Evolutionary conservation across 1,284 basidiomycete species (phyloP), one percentile per base, ranked within the genome.

Genomic region (Puccinia triticina): DNA sequence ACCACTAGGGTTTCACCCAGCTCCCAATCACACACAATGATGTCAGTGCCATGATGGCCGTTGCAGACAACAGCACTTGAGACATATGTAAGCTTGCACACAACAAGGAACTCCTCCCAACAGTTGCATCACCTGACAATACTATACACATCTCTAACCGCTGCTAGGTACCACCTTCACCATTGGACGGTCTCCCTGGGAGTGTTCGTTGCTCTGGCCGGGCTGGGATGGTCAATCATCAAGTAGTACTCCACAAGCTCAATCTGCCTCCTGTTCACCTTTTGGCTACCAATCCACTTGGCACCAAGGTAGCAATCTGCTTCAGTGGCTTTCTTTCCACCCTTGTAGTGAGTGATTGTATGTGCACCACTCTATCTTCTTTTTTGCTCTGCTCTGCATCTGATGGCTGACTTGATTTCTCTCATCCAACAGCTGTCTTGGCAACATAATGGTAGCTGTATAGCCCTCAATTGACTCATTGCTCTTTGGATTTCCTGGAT

Each of bases 391-490:
- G 29, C 48, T 71, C 43, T 26, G 21, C 32, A 12, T 32, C 23
- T 78, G 34, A 40, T 57, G 12, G 37, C 72, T 75, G 16, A 37
- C 64, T 71, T 71, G 5, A 48, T 50, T 43, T 53, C n/a, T 53
- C 69, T 46, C 53, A 40, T 53, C 43, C 34, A n/a, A 59, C 29
- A 81, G 78, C 78, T 48, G 69, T 81, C 21, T 73, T 43, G 34
- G 78, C 78, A 5, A 81, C 78, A 40, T 69, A 73, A 46, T 81
- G 78, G 78, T 81, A 69, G 78, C 67, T 73, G 23, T 81, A 81
- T 73, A 69, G 78, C 14, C 78, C 78, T 32, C 34, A 32, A 18
- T 59, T 32, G 10, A 61, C 78, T 11, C 43, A 59, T 34, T 67
- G 69, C 46, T 53, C 55, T 32, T 32, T 67, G 14, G 53, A 73